A percentile compares a stretch with the other conserved stretches of the same genome.
Conservation (phyloP, 73 alveolate genomes). For the Halteria grandinella region DNA sequence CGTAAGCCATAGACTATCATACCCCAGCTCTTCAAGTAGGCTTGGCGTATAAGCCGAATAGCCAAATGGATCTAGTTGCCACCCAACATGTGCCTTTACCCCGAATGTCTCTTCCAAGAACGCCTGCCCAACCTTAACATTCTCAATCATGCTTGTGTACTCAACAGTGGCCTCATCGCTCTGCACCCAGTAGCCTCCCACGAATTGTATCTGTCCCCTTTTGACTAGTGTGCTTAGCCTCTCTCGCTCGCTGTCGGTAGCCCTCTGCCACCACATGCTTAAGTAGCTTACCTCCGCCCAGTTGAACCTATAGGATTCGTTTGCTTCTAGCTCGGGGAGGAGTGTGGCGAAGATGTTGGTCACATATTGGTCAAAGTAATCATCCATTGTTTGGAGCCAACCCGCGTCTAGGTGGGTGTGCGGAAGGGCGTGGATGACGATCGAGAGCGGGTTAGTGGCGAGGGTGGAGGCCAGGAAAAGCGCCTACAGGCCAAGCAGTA, state of each 20-base stretch:
- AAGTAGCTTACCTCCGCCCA: constrained; percentile 78
- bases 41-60: constrained; percentile 72
- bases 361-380: constrained; percentile 52
- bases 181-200: constrained; percentile 93
- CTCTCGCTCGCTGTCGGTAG: constrained; percentile 1
- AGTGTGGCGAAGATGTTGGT: constrained; percentile 17
- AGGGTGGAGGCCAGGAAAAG: too few relatives aligned
- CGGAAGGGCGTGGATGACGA: constrained; percentile 79
- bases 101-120: constrained; percentile 80
- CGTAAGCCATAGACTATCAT: constrained; percentile 57
- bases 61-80: constrained; percentile 93
- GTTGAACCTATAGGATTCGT: constrained; percentile 43
- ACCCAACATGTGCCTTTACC: constrained; percentile 79
- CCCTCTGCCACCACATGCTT: constrained; percentile 68
- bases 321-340: constrained; percentile 9
- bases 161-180: constrained; percentile 89
- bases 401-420: constrained; percentile 91
- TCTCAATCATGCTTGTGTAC: constrained; percentile 64
- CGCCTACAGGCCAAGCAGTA: too few relatives aligned
- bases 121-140: constrained; percentile 80
- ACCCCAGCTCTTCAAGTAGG: constrained; percentile 52
- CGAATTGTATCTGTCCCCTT: constrained; percentile 84
- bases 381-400: constrained; percentile 83
- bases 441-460: too few relatives aligned
- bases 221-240: constrained; percentile 63